Percentiles rank a stretch among this genome's conserved stretches.
Evolutionary conservation across 192 early-diverging fungal species (phyloP).

Genomic region (Podochytrium sp.): DNA sequence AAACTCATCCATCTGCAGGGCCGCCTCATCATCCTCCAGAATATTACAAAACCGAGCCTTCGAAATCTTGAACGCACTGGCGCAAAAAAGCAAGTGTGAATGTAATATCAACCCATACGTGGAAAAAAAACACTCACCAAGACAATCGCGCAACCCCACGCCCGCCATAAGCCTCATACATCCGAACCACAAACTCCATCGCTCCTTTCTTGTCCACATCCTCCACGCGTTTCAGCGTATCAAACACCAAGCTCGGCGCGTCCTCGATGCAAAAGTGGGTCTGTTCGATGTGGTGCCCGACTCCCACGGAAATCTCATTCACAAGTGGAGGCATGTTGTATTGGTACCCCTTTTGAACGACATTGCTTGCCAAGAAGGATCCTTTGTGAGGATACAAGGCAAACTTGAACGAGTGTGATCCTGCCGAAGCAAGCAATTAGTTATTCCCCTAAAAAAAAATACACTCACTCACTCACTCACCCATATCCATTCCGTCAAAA

Average conservation of each 20-base stretch:
- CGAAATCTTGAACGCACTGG: conserved; percentile 52
- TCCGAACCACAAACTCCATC: conserved; percentile 67
- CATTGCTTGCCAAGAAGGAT: conserved; percentile 75
- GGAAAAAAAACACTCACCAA: conserved; percentile 33
- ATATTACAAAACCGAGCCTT: conserved; percentile 70
- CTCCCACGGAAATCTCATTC: conserved; percentile 4
- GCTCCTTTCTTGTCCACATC: not conserved
- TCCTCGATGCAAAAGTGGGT: conserved; percentile 36
- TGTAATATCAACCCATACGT: not conserved
- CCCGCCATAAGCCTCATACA: conserved; percentile 93
- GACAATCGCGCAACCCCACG: conserved; percentile 59
- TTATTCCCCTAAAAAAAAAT: no score
- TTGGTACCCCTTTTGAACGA: conserved; percentile 84
- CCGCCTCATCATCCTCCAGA: conserved; percentile 67
- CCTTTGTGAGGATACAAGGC: conserved; percentile 87
- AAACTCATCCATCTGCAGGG: conserved; percentile 15
- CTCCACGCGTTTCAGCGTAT: conserved; percentile 89
- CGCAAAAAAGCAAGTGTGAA: not conserved
- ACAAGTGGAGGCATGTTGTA: conserved; percentile 82
- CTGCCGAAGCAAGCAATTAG: no score
- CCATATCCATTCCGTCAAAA: not conserved
- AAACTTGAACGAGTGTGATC: conserved; percentile 81
- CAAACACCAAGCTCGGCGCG: conserved; percentile 79
- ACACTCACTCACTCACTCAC: not conserved
- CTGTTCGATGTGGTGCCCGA: not conserved